Evolutionary conservation across 2,329 filamentous ascomycete genomes (phyloP), one percentile per base, ranked within the genome.

Genomic region (Talaromyces atroroseus): DNA sequence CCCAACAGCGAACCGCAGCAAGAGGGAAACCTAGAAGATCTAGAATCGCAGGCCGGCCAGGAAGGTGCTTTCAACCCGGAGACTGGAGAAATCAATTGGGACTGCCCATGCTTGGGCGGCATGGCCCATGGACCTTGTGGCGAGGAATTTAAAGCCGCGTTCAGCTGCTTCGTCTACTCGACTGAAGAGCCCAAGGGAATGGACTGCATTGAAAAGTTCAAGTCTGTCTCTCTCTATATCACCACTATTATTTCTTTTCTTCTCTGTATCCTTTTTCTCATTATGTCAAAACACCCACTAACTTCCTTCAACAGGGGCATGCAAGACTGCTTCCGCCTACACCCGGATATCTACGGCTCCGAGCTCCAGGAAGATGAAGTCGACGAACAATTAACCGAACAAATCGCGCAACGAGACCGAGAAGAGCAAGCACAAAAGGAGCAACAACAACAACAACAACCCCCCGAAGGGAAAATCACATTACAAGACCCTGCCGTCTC

Each of bases 41-140:
- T 94, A 14, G 88, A 96, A 72, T 65, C 90, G 59, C 91, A 96
- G 73, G 91, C 90, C 5, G 82, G 78, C 60, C 86, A 92, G 70
- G 86, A 97, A 74, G 94, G 90, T 56, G 94, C 94, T 1, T 99
- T 97, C 78, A 95, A 99, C 74, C 91, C 92, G 2, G 94, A 97
- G 78, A 99, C 94, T 10, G 94, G 94, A 64, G 94, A 99, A 81
- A 99, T 99, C 76, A 99, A 99, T 80, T 99, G 94, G 94, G 94
- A 97, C 72, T 99, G 94, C 74, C 94, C 94, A 16, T 99, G 94
- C 72, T 78, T 99, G 34, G 94, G 94, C 49, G 94, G 94, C 53
- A 99, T 99, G 94, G 94, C 94, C 7, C 78, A 96, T 69, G 94
- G 94, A 0, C 94, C 94, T 54, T 99, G 94, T 71, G 94, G 94